Conservation (phyloP, 495 filamentous ascomycete species). For the Penicillium bovifimosum region DNA sequence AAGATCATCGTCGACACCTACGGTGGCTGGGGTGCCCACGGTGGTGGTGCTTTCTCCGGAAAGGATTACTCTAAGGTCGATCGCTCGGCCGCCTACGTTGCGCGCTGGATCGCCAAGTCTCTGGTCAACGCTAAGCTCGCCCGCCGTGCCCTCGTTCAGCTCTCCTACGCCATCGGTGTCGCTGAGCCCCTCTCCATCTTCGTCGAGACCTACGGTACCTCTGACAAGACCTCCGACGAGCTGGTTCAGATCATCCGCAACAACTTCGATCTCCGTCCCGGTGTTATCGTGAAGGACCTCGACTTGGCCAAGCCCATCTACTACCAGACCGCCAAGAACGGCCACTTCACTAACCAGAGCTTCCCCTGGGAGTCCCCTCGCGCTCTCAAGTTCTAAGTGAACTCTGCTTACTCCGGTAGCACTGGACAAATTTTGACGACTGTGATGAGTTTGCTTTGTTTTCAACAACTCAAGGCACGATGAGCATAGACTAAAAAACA, state of each 20-base stretch:
- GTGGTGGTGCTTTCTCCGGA: conserved; percentile 99
- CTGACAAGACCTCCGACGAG: conserved; percentile 76
- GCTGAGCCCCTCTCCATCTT: conserved; percentile 90
- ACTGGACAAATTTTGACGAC: conserved; percentile 37
- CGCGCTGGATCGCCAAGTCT: conserved; percentile 98
- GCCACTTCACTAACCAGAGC: conserved; percentile 97
- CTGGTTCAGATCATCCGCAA: conserved; percentile 87
- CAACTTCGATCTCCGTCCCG: conserved; percentile 96
- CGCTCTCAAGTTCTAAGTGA: conserved; percentile 74
- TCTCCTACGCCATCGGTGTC: conserved; percentile 98
- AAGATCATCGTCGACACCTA: conserved; percentile 99
- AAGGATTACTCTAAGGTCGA: conserved; percentile 99
- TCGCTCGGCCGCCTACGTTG: conserved; percentile 94
- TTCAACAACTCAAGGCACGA: conserved; percentile 56
- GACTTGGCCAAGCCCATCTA: conserved; percentile 95
- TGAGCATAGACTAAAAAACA: conserved; percentile 42
- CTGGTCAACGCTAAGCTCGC: conserved; percentile 82
- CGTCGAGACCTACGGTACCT: conserved; percentile 58
- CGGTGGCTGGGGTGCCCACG: conserved; percentile 99
- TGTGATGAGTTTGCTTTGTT: conserved; percentile 55
- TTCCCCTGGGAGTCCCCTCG: conserved; percentile 99
- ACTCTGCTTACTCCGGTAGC: conserved; percentile 14
- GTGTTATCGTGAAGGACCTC: conserved; percentile 97
- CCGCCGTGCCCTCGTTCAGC: conserved; percentile 89
- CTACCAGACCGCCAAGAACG: conserved; percentile 97